Base-by-base conservation (phyloP, 225 moss, liverwort and hornwort genomes). In the Physcomitrellopsis africana region DNA sequence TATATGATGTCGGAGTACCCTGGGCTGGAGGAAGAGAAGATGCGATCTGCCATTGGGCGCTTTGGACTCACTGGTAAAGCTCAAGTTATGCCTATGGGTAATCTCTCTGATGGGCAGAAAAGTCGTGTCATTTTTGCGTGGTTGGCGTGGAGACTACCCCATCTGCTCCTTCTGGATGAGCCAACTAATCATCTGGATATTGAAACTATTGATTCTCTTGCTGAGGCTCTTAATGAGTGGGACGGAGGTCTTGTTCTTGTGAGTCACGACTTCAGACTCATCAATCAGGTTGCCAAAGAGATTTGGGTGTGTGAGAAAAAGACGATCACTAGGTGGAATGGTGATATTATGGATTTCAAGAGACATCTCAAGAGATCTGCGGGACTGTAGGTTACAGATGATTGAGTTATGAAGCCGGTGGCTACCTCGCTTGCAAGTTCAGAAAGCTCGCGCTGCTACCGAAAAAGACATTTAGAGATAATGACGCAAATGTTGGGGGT, bases 301-400 rank as follows among this genome's bases (percentile, higher is more conserved):
- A 94, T 92, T 37, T 94, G 92, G 92, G 92, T 94, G 0, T 93
- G 94, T 68, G 94, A 94, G 82, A 89, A 94, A 53, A 87, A 84
- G 64, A 29, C 86, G 0, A 90, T 92, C 63, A 92, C 92, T 20
- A 79, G 88, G 74, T 94, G 94, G 94, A 85, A 92, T 55, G 92
- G 94, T 26, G 92, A 94, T 9, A 94, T 94, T 8, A 94, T 94
- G 94, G 92, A 94, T 3, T 94, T 92, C 76, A 94, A 94, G 77
- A 86, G 81, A 79, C 94, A 94, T 62, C 75, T 94, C 14, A 93
- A 93, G 84, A 93, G 89, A 74, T 85, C 86, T 37, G 87, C 93
- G 7, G 93, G 93, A 79, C 72, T 93, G 74, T 93, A 93, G 87
- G 68, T 55, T 23, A 71, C 4, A 13, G 7, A 8, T 44, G 54